Evolutionary conservation across 2,329 filamentous ascomycete species (phyloP).

Genomic region (Aspergillus bombycis): DNA sequence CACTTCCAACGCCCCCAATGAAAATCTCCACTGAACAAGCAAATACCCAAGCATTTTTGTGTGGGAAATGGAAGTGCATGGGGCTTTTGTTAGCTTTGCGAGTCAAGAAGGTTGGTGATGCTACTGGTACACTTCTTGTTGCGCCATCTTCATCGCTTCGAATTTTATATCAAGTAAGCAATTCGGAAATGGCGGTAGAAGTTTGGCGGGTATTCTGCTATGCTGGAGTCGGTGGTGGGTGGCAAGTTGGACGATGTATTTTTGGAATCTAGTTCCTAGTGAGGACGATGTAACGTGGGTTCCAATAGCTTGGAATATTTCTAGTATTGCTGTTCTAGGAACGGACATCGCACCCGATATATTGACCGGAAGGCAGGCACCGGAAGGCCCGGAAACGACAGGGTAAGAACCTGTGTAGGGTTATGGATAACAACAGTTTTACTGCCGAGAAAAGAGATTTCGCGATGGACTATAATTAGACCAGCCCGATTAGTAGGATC

Average conservation of each 20-base stretch:
- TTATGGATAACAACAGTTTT: not conserved
- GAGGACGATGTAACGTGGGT: not conserved
- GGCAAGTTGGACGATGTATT: not conserved
- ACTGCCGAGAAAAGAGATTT: not conserved
- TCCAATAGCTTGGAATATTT: not conserved
- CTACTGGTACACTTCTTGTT: too few species aligned
- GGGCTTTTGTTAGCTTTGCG: accelerated
- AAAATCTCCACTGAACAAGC: not conserved
- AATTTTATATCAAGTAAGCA: too few species aligned
- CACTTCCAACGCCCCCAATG: not conserved
- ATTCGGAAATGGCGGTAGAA: not conserved
- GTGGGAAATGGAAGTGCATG: not conserved
- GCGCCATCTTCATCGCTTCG: too few species aligned
- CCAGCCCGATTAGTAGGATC: not conserved
- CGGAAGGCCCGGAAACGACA: not conserved
- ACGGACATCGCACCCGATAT: not conserved
- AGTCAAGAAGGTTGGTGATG: too few species aligned
- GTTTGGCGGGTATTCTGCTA: not conserved
- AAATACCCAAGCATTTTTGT: not conserved
- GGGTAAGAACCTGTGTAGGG: too few species aligned
- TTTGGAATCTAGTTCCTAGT: not conserved
- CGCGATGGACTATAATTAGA: not conserved
- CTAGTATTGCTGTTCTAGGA: not conserved
- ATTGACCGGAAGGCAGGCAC: not conserved
- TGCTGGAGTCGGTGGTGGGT: not conserved